phyloP scores from a whole-genome alignment of 306 rosid genomes.

The Prunus dulcis region DNA sequence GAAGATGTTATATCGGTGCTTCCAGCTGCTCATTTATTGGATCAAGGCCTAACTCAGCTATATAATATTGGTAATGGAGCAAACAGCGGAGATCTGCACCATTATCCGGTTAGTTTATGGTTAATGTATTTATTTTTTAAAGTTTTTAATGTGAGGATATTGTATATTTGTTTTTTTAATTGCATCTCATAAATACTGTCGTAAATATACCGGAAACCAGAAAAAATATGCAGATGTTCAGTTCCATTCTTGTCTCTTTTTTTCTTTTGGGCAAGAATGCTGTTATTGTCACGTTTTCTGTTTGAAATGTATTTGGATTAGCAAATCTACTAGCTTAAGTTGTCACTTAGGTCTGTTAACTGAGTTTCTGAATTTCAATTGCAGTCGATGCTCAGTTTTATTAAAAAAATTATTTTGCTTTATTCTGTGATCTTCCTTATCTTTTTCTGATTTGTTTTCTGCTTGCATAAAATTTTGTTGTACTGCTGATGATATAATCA shows the following conservation, averaged over 20 bases:
- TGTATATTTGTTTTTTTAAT: background rate
- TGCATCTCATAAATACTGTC: background rate
- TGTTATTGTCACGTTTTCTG: background rate
- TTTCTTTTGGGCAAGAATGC: background rate
- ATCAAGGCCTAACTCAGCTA: conserved; percentile 43
- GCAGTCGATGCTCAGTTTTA: background rate
- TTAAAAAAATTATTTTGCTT: background rate
- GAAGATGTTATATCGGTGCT: conserved; percentile 49
- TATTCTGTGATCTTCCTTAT: background rate
- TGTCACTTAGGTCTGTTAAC: background rate
- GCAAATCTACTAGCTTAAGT: background rate
- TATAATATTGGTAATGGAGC: conserved; percentile 34
- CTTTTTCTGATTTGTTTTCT: background rate
- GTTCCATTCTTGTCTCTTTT: background rate
- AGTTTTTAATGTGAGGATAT: no score
- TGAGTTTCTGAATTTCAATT: background rate
- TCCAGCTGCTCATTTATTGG: conserved; percentile 50
- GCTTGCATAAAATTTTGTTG: background rate
- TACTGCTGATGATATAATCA: background rate
- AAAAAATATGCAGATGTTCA: background rate
- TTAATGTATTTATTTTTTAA: background rate
- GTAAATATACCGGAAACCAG: background rate
- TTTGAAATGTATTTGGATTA: background rate
- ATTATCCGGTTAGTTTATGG: conserved; percentile 43
- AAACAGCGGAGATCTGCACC: conserved; percentile 36